Base-by-base conservation (phyloP, 176 grass and related monocot genomes). In the Oryza coarctata region DNA sequence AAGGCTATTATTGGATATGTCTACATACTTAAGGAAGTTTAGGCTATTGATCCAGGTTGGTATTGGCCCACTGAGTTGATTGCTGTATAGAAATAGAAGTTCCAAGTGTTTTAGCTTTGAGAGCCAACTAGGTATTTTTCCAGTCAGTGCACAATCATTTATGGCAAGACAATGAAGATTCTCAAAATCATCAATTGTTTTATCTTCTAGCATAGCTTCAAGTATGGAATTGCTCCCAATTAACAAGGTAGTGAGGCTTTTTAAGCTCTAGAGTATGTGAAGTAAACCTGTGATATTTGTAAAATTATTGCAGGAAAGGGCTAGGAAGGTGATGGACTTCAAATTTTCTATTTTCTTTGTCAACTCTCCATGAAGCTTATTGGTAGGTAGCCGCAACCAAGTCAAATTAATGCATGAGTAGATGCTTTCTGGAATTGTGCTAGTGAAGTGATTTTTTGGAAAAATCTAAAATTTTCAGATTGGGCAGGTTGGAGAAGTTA, bases 31-130 rank as follows among this genome's bases (percentile, higher is more conserved):
- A 30, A 90, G 78, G 13, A 26, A 45, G 28, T 14, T 9, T 4
- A 90, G 80, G 28, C 22, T 82, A n/a, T 41, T 77, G 28, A 90
- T 77, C 88, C 88, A 90, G 30, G 32, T 10, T 43, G 88, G 88
- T 85, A 90, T 77, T 3, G 45, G 45, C 17, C 81, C 89, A 20
- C 36, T 71, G 63, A 91, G 80, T 34, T 64, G 47, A 71, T 91
- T 91, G 31, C 28, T 33, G 4, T 30, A 9, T 33, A 91, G 61
- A 58, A 65, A 39, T 25, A 88, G 40, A 4, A 60, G 38, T 47
- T 30, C 29, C 55, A 91, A 72, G 0, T 80, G 87, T 55, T 9
- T 63, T 6, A 91, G 71, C 15, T 84, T 87, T 7, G 70, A 62
- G 17, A 91, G 4, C 89, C 89, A 87, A 9, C 2, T 11, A 25